Evolutionary conservation across 1,284 basidiomycete species (phyloP).

Genomic region (Boletus holoroseus): DNA sequence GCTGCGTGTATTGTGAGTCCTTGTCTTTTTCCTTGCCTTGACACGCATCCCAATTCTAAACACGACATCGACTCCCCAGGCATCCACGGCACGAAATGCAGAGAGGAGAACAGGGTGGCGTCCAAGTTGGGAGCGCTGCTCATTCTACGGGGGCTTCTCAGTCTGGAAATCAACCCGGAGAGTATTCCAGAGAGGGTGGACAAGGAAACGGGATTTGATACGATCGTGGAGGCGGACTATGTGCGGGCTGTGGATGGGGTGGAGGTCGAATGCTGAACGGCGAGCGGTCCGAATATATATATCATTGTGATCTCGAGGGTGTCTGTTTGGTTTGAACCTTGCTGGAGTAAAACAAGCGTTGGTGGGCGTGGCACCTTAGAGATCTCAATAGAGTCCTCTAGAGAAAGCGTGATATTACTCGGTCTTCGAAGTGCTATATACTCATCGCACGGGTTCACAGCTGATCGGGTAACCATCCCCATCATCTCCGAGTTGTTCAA

Average conservation of each 20-base stretch:
- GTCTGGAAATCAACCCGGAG: slow-evolving; percentile 47
- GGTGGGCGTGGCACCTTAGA: background rate
- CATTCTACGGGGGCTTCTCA: slow-evolving; percentile 58
- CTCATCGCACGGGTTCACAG: background rate
- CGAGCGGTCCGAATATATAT: background rate
- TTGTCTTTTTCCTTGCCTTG: background rate
- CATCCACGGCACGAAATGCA: slow-evolving; percentile 57
- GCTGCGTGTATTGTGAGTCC: slow-evolving; percentile 67
- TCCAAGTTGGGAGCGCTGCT: slow-evolving; percentile 72
- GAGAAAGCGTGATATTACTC: background rate
- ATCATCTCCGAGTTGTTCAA: slow-evolving; percentile 1
- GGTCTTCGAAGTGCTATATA: background rate
- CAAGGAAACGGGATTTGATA: slow-evolving; percentile 35
- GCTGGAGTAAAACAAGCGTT: background rate
- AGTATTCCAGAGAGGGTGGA: slow-evolving; percentile 36
- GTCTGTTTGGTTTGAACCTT: background rate
- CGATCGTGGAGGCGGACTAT: slow-evolving; percentile 50
- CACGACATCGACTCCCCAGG: slow-evolving; percentile 38
- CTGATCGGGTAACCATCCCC: background rate
- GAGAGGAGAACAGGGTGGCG: slow-evolving; percentile 59
- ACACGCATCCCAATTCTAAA: background rate
- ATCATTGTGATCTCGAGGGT: background rate
- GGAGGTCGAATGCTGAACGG: slow-evolving; percentile 40
- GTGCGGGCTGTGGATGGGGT: slow-evolving; percentile 48
- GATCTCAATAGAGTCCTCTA: background rate